Base-by-base conservation (phyloP, 495 filamentous ascomycete genomes). In the Tetracladium marchalianum region DNA sequence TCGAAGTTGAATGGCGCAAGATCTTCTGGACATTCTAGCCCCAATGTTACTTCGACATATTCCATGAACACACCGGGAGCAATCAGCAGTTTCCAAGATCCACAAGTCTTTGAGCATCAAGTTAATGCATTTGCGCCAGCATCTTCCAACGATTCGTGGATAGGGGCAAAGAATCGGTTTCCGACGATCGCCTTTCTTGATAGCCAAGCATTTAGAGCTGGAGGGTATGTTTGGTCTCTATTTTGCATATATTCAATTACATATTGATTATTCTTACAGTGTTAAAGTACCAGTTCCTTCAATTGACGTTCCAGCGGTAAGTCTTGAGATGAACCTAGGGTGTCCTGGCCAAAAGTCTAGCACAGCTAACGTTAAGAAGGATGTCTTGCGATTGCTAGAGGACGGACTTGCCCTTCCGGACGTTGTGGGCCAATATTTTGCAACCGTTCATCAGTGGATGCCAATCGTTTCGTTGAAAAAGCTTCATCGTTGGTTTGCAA, bases 381-480 rank as follows among this genome's bases (percentile, higher is more conserved):
- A 66, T 39, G 65, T 67, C 24, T 53, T 62, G 15, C 53, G 62
- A 12, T 47, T 61, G 35, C 50, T 69, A 7, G 52, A 56, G 33
- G 51, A 60, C 39, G 50, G 44, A 6, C 41, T 47, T 16, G 41
- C 59, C 31, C 53, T 70, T 34, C 62, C 62, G 27, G 59, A 60
- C 4, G 49, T 56, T 1, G 47, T 62, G 0, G 39, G 38, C 2
- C 52, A 56, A 7, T 70, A 65, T 43, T 68, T 68, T 35, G 27
- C 47, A 10, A 59, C 57, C 13, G 41, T 67, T 9, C 67, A 70
- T 48, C 46, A 27, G 31, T 73, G 71, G 73, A 67, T 77, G 61
- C 73, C 72, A 12, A 64, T 76, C 38, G 53, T 77, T 19, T 75
- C 71, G 1, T 62, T 63, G 41, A 75, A 70, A 49, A 60, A 69